phyloP scores from a whole-genome alignment of 2,329 filamentous ascomycete genomes.

The Nothophoma quercina region DNA sequence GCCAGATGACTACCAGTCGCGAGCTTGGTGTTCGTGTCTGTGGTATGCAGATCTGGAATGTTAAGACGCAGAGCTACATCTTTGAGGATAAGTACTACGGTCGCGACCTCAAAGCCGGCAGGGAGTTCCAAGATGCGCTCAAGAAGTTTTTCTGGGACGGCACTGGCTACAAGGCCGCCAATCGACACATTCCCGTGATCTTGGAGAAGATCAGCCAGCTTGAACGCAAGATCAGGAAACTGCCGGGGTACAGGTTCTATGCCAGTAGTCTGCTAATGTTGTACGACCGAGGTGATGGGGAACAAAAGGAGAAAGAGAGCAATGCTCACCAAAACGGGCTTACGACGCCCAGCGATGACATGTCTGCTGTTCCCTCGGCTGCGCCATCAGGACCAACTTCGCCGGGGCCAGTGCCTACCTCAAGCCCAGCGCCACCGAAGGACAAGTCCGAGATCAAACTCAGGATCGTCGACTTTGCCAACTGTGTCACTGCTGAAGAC shows the following conservation, averaged over 20 bases:
- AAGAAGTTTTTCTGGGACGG: conserved; percentile 93
- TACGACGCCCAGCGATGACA: conserved; percentile 28
- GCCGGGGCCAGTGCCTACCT: conserved; percentile 21
- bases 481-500: conserved; percentile 91
- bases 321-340: conserved; percentile 20
- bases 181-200: conserved; percentile 86
- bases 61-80: conserved; percentile 80
- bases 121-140: conserved; percentile 87
- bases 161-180: conserved; percentile 77
- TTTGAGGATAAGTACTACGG: conserved; percentile 99
- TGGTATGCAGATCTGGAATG: conserved; percentile 96
- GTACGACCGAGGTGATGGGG: conserved; percentile 82
- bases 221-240: conserved; percentile 79
- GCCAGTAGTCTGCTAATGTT: conserved; percentile 94
- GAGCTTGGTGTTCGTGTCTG: conserved; percentile 93
- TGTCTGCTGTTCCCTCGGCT: conserved; percentile 21
- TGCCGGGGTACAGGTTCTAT: conserved; percentile 92
- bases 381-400: conserved; percentile 37
- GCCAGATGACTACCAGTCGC: conserved; percentile 87
- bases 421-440: conserved; percentile 23
- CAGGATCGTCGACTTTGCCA: conserved; percentile 98
- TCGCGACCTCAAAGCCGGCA: conserved; percentile 82
- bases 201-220: conserved; percentile 83
- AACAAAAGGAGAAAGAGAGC: conserved; percentile 52
- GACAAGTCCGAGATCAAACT: conserved; percentile 73